phyloP scores from a whole-genome alignment of 306 rosid species.

The Casuarina equisetifolia region DNA sequence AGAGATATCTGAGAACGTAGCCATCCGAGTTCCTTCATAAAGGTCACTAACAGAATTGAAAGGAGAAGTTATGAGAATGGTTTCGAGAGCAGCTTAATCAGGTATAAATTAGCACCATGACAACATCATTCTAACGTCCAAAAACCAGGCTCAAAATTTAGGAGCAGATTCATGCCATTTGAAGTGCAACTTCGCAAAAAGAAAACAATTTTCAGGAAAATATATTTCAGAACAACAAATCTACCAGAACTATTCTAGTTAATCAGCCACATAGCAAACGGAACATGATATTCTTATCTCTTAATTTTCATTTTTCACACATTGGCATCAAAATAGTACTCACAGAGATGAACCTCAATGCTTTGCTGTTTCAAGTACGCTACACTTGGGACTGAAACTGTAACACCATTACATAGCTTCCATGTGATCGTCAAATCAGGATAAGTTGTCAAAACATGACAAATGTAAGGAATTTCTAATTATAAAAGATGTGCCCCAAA shows the following conservation, averaged over 20 bases:
- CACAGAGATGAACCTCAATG: neutral
- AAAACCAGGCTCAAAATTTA: neutral
- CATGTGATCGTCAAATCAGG: neutral
- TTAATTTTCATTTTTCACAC: neutral
- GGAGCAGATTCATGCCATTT: neutral
- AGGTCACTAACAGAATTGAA: constrained; percentile 61
- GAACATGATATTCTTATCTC: neutral
- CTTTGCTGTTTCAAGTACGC: neutral
- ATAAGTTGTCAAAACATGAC: neutral
- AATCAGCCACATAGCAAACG: neutral
- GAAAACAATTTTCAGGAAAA: neutral
- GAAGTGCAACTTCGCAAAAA: neutral
- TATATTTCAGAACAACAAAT: neutral
- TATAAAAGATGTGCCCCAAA: neutral
- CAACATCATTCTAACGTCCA: neutral
- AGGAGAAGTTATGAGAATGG: constrained; percentile 16
- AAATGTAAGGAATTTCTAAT: neutral
- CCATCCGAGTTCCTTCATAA: constrained; percentile 95
- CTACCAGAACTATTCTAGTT: neutral
- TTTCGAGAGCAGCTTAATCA: neutral
- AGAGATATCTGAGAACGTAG: constrained; percentile 58
- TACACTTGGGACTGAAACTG: neutral
- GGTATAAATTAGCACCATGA: neutral
- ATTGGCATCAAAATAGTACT: neutral
- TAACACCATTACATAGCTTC: neutral